Conservation (phyloP, 2,329 filamentous ascomycete species). For the Torrubiellomyces zombiae region DNA sequence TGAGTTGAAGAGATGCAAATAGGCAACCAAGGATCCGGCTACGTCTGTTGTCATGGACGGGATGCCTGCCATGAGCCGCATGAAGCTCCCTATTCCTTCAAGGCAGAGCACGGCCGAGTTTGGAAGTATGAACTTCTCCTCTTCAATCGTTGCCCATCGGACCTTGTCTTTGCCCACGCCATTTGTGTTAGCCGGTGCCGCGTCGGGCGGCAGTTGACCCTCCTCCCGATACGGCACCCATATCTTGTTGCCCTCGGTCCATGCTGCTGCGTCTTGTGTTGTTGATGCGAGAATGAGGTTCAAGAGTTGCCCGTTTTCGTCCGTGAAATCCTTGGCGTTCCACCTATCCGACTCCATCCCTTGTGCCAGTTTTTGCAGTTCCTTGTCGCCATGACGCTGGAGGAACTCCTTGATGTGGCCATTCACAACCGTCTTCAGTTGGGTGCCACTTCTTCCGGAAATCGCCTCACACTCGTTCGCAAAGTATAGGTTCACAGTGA, state of each 20-base stretch:
- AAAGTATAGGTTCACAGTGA: conserved; percentile 67
- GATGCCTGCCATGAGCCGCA: conserved; percentile 69
- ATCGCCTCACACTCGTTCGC: conserved; percentile 77
- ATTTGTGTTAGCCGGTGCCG: conserved; percentile 25
- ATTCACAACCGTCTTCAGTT: conserved; percentile 65
- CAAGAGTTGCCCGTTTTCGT: conserved; percentile 43
- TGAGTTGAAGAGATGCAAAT: conserved; percentile 87
- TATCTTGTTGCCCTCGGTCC: conserved; percentile 44
- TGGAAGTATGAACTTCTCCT: conserved; percentile 72
- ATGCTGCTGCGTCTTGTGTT: conserved; percentile 50
- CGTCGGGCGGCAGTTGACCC: conserved; percentile 16
- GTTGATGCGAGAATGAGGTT: conserved; percentile 50
- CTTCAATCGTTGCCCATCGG: conserved; percentile 62
- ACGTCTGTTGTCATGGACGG: conserved; percentile 81
- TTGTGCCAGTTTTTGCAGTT: conserved; percentile 58
- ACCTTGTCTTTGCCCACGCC: conserved; percentile 43
- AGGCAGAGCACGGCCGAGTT: conserved; percentile 70
- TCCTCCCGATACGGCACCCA: conserved; percentile 32
- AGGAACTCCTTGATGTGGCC: conserved; percentile 71
- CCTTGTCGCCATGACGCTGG: conserved; percentile 49
- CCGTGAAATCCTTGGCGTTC: conserved; percentile 60
- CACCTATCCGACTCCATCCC: conserved; percentile 70
- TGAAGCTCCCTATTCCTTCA: conserved; percentile 63
- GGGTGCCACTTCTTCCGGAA: conserved; percentile 59
- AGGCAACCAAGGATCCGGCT: conserved; percentile 62